A percentile compares a stretch with the other conserved stretches of the same genome.
phyloP scores from a whole-genome alignment of 202 grass and related monocot genomes.

The Hordeum pubiflorum region DNA sequence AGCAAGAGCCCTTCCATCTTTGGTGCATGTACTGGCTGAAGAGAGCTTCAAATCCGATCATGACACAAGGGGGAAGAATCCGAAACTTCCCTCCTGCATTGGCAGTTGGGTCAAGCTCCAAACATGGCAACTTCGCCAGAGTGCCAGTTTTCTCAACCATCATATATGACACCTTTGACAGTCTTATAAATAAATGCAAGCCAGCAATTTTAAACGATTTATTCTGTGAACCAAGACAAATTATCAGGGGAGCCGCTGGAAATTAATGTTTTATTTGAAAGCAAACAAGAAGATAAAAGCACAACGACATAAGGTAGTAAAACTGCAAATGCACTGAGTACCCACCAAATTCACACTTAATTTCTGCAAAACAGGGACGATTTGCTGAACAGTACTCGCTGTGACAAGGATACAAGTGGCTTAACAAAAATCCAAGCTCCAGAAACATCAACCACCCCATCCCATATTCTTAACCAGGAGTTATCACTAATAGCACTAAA shows the following conservation, averaged over 20 bases:
- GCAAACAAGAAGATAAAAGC: not conserved
- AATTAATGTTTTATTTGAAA: not conserved
- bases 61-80: no score
- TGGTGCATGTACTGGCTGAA: no score
- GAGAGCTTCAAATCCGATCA: no score
- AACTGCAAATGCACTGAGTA: not conserved
- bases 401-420: not conserved
- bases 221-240: not conserved
- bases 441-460: slow-evolving; percentile 8
- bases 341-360: not conserved
- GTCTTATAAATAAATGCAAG: no score
- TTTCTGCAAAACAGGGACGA: not conserved
- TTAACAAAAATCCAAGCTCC: not conserved
- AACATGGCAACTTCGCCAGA: no score
- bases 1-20: no score
- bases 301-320: not conserved
- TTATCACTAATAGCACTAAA: not conserved
- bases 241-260: not conserved
- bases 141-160: no score
- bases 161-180: no score
- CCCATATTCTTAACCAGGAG: slow-evolving; percentile 8
- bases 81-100: no score
- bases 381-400: not conserved
- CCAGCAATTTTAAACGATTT: not conserved
- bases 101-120: no score